Conservation (phyloP, 2,329 filamentous ascomycete genomes). For the Pseudogymnoascus sp. region DNA sequence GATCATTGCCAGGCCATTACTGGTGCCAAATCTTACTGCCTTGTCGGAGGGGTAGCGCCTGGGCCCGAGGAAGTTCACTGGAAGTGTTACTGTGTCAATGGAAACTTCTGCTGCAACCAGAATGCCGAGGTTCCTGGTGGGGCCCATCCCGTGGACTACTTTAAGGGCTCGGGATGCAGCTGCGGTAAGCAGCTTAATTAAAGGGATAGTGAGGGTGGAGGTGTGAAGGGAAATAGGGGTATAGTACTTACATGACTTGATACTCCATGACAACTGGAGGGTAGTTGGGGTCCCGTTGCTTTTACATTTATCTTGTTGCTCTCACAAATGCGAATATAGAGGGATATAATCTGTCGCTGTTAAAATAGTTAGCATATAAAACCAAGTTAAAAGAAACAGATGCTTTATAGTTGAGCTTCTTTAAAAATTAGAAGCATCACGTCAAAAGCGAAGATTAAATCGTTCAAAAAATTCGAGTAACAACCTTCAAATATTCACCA, state of each 20-base stretch:
- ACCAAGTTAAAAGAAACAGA: not conserved
- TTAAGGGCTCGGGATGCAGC: not conserved
- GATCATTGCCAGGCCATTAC: not conserved
- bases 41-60: not conserved
- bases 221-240: not conserved
- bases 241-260: not conserved
- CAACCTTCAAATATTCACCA: too few species aligned
- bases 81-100: not conserved
- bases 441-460: too few species aligned
- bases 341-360: not conserved
- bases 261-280: not conserved
- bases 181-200: not conserved
- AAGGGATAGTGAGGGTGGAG: not conserved
- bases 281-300: not conserved
- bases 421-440: too few species aligned
- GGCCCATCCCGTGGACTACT: not conserved
- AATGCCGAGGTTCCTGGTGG: not conserved
- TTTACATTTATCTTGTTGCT: not conserved
- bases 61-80: not conserved
- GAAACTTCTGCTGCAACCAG: constrained; percentile 1
- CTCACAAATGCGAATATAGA: not conserved
- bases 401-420: too few species aligned
- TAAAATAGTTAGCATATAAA: not conserved
- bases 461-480: too few species aligned
- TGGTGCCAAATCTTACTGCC: not conserved